These are phyloP conservation scores for Pelargonium nanum DNA, from an alignment of 345 rosid species.

Conservation along the genomic window DNA sequence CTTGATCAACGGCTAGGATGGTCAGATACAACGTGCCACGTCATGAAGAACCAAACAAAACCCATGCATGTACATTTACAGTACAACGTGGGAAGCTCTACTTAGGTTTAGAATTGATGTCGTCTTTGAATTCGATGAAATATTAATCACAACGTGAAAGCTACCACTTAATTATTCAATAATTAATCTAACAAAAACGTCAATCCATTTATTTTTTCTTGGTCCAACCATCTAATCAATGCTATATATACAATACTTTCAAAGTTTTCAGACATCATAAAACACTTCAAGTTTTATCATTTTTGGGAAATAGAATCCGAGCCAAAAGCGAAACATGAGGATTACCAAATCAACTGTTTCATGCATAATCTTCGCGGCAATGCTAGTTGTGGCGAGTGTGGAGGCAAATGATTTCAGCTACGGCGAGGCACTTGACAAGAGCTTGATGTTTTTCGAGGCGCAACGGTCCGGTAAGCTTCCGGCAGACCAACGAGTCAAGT, in stretches of 20 bases:
- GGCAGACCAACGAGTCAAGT: conserved; percentile 34
- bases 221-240: not conserved
- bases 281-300: conserved; percentile 2
- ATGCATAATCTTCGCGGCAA: conserved; percentile 5
- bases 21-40: conserved; percentile 26
- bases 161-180: conserved; percentile 23
- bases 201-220: not conserved
- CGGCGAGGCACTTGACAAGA: conserved; percentile 46
- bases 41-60: no score
- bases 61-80: no score
- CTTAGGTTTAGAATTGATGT: not conserved
- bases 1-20: conserved; percentile 7
- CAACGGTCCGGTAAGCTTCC: conserved; percentile 58
- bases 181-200: conserved; percentile 8
- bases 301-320: no score
- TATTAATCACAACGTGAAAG: no score
- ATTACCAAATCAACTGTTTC: conserved; percentile 1
- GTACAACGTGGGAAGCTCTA: conserved; percentile 53
- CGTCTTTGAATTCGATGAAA: conserved; percentile 2
- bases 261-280: not conserved
- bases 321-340: no score
- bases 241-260: conserved; percentile 9
- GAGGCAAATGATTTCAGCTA: conserved; percentile 25
- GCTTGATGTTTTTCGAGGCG: conserved; percentile 60
- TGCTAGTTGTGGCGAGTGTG: not conserved